Percentiles rank a stretch among this genome's conserved stretches.
These are phyloP conservation scores for Mentha longifolia DNA, from an alignment of 257 asterid species.

Conservation along the genomic window DNA sequence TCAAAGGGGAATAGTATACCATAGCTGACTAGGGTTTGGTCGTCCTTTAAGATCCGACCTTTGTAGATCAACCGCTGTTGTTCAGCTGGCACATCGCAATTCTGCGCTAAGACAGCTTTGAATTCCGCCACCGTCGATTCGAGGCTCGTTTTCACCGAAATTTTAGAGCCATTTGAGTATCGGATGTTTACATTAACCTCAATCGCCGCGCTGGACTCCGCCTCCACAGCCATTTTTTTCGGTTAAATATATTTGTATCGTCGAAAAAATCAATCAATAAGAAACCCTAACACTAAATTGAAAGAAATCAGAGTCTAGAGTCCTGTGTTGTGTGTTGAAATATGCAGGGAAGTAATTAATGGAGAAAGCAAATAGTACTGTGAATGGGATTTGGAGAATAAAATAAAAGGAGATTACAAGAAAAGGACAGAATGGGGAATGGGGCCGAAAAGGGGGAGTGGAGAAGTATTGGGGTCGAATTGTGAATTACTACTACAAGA, in stretches of 20 bases:
- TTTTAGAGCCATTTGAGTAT: slow-evolving; percentile 66
- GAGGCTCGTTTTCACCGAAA: slow-evolving; percentile 58
- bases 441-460: slow-evolving; percentile 3
- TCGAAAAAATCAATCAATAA: slow-evolving; percentile 31
- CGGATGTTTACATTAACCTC: slow-evolving; percentile 62
- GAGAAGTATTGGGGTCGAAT: not conserved
- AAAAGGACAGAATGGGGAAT: not conserved
- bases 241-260: not conserved
- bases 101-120: slow-evolving; percentile 59
- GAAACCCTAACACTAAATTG: slow-evolving; percentile 41
- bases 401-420: not conserved
- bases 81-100: slow-evolving; percentile 67
- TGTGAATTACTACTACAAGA: not conserved
- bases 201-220: slow-evolving; percentile 46
- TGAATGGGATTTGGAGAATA: slow-evolving; percentile 4
- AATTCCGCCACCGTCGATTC: slow-evolving; percentile 59
- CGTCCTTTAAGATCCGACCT: slow-evolving; percentile 78
- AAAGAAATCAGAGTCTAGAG: slow-evolving; percentile 26
- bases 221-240: slow-evolving; percentile 51
- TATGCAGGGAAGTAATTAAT: slow-evolving; percentile 23
- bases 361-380: slow-evolving; percentile 13
- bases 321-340: slow-evolving; percentile 10
- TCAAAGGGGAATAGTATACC: slow-evolving; percentile 42
- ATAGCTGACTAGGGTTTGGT: slow-evolving; percentile 68
- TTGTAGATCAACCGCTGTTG: slow-evolving; percentile 75